Base-by-base conservation (phyloP, 2,329 filamentous ascomycete genomes). In the Colletotrichum ledebouriae region DNA sequence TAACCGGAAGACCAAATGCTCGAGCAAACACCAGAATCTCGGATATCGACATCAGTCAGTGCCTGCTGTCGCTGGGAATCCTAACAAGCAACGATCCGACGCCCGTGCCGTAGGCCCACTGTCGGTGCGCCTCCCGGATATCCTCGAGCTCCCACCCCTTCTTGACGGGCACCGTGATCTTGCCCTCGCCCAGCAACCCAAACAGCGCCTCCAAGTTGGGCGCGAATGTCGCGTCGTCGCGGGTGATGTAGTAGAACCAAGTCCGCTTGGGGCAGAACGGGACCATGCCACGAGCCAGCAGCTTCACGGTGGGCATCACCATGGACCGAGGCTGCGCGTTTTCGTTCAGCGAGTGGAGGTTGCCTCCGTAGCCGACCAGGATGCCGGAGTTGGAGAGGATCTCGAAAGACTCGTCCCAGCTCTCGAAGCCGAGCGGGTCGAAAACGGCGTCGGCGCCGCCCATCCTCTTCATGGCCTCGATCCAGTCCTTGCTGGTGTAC, bases 401-500 rank as follows among this genome's bases (percentile, higher is more conserved):
- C 3, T 75, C 74, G 75, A 78, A 86, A 11, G 80, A 83, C 71
- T 86, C 84, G 65, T 85, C 83, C 71, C 78, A 86, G 67, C 82
- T 84, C 69, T 85, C 82, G 70, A 82, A 85, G 44, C 83, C 84
- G 3, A 86, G 79, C 0, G 84, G 76, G 29, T 86, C 85, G 53
- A 83, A 85, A 20, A 84, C 80, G 20, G 78, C 80, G 60, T 85
- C 79, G 0, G 78, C 83, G 20, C 84, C 84, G 11, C 84, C 84
- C 7, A 82, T 71, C 6, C 72, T 74, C 52, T 80, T 78, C 80
- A 86, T 84, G 5, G 75, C 75, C 22, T 64, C 17, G 17, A 17
- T 84, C 84, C 84, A 86, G 52, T 80, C 72, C 73, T 86, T 86
- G 73, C 85, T 76, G 10, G 75, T 78, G 75, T 86, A 86, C 1